Evolutionary conservation across 768 basidiomycete species (phyloP).

Genomic region (Agaricus blazei): DNA sequence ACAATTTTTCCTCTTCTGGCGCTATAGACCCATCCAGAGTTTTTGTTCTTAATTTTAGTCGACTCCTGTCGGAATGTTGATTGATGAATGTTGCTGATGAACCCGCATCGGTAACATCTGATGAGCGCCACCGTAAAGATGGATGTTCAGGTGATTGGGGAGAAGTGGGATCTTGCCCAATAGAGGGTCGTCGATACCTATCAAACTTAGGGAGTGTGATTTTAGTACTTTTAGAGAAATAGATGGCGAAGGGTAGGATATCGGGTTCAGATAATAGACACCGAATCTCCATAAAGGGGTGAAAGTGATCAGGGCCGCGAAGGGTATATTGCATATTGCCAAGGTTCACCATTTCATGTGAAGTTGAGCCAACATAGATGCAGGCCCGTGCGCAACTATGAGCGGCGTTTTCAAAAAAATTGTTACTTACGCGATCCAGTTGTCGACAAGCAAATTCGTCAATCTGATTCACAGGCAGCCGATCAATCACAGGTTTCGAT

Average conservation of each 20-base stretch:
- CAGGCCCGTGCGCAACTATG: too few relatives aligned
- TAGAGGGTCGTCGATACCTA: conserved; percentile 40
- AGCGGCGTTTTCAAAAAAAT: too few relatives aligned
- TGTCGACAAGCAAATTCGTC: conserved; percentile 90
- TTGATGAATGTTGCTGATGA: conserved; percentile 9
- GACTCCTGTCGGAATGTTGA: conserved; percentile 13
- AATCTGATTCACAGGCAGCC: conserved; percentile 69
- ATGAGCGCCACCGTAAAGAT: conserved; percentile 4
- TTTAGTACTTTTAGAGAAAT: neutral
- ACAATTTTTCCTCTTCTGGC: conserved; percentile 9
- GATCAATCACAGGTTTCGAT: conserved; percentile 75
- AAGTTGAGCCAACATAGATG: too few relatives aligned
- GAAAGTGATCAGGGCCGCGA: too few relatives aligned
- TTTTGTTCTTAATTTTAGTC: conserved; percentile 20
- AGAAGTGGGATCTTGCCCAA: conserved; percentile 15
- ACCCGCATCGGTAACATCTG: neutral
- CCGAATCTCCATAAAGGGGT: neutral
- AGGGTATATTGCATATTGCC: too few relatives aligned
- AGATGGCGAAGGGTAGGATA: neutral
- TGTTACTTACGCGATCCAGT: conserved; percentile 65
- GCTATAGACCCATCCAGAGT: conserved; percentile 16
- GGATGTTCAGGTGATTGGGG: conserved; percentile 11
- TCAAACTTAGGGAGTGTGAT: conserved; percentile 32
- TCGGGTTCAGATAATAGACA: neutral
- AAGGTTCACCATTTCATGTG: too few relatives aligned